Evolutionary conservation across 78 protist species (phyloP).

Genomic region (Polysphondylium violaceum): DNA sequence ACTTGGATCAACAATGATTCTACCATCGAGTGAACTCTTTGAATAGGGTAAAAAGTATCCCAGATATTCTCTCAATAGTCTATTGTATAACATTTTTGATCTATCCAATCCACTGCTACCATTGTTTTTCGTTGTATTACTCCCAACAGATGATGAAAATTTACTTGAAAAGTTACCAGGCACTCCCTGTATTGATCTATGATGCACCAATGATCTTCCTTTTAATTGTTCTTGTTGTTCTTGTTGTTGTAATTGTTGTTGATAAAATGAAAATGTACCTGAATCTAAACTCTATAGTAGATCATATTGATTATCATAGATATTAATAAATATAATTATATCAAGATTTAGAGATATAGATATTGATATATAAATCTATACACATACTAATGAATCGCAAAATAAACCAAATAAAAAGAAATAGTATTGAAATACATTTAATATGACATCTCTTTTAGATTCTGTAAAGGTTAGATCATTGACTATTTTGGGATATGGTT

Average conservation of each 20-base stretch:
- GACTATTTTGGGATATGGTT: background rate
- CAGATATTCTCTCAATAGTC: slow-evolving; percentile 31
- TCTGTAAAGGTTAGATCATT: background rate
- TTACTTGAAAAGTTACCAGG: slow-evolving; percentile 28
- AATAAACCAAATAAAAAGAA: slow-evolving; percentile 70
- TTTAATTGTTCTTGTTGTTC: background rate
- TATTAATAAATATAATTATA: background rate
- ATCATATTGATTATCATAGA: background rate
- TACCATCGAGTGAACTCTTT: background rate
- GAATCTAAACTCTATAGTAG: background rate
- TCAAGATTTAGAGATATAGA: background rate
- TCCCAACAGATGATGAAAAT: background rate
- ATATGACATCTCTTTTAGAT: slow-evolving; percentile 8
- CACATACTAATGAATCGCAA: slow-evolving; percentile 41
- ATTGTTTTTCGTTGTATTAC: background rate
- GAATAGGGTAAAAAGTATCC: slow-evolving; percentile 27
- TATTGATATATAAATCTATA: background rate
- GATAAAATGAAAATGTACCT: background rate
- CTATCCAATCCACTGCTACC: no score
- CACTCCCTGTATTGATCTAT: slow-evolving; percentile 48
- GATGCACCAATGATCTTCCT: background rate
- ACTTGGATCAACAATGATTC: slow-evolving; percentile 3
- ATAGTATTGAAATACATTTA: slow-evolving; percentile 50
- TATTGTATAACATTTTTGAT: background rate
- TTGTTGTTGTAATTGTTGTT: background rate